These are phyloP conservation scores for Suillus occidentalis DNA, from an alignment of 768 basidiomycete genomes.

Conservation along the genomic window DNA sequence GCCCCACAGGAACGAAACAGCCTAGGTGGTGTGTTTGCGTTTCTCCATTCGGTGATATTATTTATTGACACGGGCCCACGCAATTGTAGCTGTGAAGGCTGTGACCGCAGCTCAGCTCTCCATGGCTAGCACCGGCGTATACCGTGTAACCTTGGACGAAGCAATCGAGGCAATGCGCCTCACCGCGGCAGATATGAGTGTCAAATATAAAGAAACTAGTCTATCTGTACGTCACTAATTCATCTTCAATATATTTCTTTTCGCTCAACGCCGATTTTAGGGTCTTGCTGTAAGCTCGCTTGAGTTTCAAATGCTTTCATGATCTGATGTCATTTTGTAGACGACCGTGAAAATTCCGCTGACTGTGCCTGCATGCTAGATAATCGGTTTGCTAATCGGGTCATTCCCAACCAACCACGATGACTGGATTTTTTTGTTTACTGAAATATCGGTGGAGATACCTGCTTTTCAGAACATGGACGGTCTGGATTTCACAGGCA, in stretches of 20 bases:
- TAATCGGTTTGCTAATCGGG: background rate
- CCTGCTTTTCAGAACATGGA: background rate
- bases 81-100: constrained; percentile 75
- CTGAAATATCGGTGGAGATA: background rate
- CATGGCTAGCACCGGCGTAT: constrained; percentile 87
- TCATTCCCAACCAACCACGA: background rate
- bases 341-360: constrained; percentile 82
- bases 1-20: constrained; percentile 72
- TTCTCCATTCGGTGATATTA: constrained; percentile 1
- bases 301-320: constrained; percentile 2
- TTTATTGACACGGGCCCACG: background rate
- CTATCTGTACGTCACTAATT: constrained; percentile 61
- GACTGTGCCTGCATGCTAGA: constrained; percentile 78
- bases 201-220: constrained; percentile 95
- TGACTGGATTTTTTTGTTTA: background rate
- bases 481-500: background rate
- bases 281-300: constrained; percentile 55
- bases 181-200: constrained; percentile 92
- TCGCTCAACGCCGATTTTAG: constrained; percentile 26
- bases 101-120: constrained; percentile 93
- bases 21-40: constrained; percentile 59
- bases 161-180: constrained; percentile 95
- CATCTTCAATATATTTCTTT: background rate
- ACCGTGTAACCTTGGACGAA: constrained; percentile 87
- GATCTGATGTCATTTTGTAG: constrained; percentile 32